Percentiles rank a stretch among this genome's conserved stretches.
Evolutionary conservation across 148 eudicot species (phyloP).

Genomic region (Cornus suecica): DNA sequence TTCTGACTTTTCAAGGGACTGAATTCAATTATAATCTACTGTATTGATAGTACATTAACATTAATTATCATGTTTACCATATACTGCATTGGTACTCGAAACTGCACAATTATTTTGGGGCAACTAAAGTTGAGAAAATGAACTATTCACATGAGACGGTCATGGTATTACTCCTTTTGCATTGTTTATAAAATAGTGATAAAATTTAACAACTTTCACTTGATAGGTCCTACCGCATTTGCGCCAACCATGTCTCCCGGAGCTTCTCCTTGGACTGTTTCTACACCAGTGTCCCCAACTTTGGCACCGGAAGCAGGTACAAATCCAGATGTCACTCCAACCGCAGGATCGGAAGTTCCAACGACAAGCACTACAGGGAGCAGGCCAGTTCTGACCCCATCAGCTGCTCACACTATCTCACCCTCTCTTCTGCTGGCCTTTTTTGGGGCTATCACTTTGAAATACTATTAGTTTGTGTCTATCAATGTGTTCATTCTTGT

Average conservation of each 20-base stretch:
- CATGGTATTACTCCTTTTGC: too few relatives aligned
- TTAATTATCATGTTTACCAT: too few relatives aligned
- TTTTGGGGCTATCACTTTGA: slow-evolving; percentile 28
- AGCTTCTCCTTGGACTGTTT: slow-evolving; percentile 26
- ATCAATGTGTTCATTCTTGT: too few relatives aligned
- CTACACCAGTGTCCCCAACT: slow-evolving; percentile 38
- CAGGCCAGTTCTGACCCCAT: slow-evolving; percentile 31
- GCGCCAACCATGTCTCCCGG: slow-evolving; percentile 44
- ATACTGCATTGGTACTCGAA: too few relatives aligned
- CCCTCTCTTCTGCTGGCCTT: slow-evolving; percentile 20
- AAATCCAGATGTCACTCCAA: slow-evolving; percentile 33
- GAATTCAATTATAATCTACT: too few relatives aligned
- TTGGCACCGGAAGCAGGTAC: slow-evolving; percentile 41
- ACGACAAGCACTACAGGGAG: slow-evolving; percentile 39
- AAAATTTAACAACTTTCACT: too few relatives aligned
- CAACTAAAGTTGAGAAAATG: too few relatives aligned
- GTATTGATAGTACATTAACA: too few relatives aligned
- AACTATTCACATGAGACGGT: too few relatives aligned
- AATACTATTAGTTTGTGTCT: slow-evolving; percentile 19
- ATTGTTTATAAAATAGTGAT: background rate
- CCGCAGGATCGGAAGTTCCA: slow-evolving; percentile 34
- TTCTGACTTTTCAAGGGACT: too few relatives aligned
- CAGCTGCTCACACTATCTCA: slow-evolving; percentile 31
- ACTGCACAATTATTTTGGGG: too few relatives aligned
- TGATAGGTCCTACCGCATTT: slow-evolving; percentile 56